Percentiles rank a stretch among this genome's conserved stretches.
Evolutionary conservation across 805 yeast genomes (phyloP).

Genomic region (Brettanomyces naardenensis): DNA sequence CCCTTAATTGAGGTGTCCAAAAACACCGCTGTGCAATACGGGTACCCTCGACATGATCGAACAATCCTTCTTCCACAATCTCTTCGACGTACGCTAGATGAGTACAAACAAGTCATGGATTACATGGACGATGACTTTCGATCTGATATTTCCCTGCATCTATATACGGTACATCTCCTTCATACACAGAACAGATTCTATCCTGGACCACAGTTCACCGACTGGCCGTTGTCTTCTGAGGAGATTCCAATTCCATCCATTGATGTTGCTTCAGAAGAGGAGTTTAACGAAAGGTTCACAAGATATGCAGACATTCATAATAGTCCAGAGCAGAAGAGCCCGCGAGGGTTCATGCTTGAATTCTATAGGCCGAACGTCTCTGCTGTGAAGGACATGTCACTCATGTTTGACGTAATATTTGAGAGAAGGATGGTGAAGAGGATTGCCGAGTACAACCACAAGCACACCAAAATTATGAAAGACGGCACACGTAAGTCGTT

Average conservation of each 20-base stretch:
- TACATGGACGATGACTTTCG: conserved; percentile 38
- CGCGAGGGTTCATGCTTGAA: conserved; percentile 4
- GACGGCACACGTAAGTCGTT: background rate
- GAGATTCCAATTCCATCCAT: conserved; percentile 5
- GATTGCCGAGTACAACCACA: background rate
- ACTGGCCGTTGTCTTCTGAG: conserved; percentile 7
- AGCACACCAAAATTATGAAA: background rate
- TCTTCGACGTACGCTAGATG: background rate
- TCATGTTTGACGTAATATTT: conserved; percentile 6
- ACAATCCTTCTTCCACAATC: background rate
- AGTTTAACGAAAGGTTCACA: background rate
- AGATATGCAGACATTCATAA: background rate
- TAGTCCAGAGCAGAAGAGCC: background rate
- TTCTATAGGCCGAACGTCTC: conserved; percentile 6
- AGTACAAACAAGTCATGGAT: background rate
- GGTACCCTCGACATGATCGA: too few species aligned
- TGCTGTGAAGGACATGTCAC: conserved; percentile 4
- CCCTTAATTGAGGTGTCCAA: too few species aligned
- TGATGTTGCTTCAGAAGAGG: background rate
- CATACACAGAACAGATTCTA: conserved; percentile 15
- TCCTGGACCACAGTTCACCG: conserved; percentile 4
- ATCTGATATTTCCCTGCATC: conserved; percentile 53
- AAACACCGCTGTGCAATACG: too few species aligned
- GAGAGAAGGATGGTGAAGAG: conserved; percentile 5
- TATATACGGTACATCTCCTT: conserved; percentile 48